These are phyloP conservation scores for Entoloma clypeatum DNA, from an alignment of 1,284 basidiomycete species.

Conservation along the genomic window DNA sequence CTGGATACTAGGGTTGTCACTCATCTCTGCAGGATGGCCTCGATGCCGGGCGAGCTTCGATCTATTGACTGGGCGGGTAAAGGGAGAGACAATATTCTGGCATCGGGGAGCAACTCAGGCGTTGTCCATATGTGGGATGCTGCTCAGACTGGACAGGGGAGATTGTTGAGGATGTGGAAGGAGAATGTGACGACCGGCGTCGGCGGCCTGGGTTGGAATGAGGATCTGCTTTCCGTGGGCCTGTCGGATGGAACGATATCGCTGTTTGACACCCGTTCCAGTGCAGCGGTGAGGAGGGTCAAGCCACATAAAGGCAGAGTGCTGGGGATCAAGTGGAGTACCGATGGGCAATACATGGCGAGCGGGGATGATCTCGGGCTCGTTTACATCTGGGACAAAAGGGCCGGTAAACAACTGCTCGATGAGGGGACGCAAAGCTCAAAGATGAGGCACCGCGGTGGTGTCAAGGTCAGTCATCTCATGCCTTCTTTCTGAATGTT, in stretches of 20 bases:
- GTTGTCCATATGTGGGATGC: constrained; percentile 34
- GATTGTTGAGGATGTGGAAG: constrained; percentile 22
- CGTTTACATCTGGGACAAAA: constrained; percentile 37
- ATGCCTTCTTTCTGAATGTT: not conserved
- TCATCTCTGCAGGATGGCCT: constrained; percentile 24
- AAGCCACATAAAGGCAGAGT: constrained; percentile 29
- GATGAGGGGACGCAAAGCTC: constrained; percentile 27
- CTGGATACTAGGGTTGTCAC: constrained; percentile 30
- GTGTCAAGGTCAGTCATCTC: constrained; percentile 32
- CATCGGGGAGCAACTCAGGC: constrained; percentile 32
- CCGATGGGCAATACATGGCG: constrained; percentile 31
- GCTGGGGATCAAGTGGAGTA: constrained; percentile 33
- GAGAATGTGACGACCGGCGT: constrained; percentile 20
- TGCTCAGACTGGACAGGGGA: constrained; percentile 14
- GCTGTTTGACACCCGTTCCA: constrained; percentile 30
- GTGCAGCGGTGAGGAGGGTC: constrained; percentile 17
- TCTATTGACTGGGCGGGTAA: constrained; percentile 35
- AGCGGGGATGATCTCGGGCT: constrained; percentile 33
- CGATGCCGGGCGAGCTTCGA: constrained; percentile 20
- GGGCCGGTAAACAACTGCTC: constrained; percentile 31
- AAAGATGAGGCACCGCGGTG: constrained; percentile 33
- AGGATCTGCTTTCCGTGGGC: constrained; percentile 23
- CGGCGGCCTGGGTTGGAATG: constrained; percentile 24
- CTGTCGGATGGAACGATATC: constrained; percentile 27
- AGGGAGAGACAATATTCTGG: constrained; percentile 28